phyloP scores from a whole-genome alignment of 129 eudicot species.

The Arctium minus region DNA sequence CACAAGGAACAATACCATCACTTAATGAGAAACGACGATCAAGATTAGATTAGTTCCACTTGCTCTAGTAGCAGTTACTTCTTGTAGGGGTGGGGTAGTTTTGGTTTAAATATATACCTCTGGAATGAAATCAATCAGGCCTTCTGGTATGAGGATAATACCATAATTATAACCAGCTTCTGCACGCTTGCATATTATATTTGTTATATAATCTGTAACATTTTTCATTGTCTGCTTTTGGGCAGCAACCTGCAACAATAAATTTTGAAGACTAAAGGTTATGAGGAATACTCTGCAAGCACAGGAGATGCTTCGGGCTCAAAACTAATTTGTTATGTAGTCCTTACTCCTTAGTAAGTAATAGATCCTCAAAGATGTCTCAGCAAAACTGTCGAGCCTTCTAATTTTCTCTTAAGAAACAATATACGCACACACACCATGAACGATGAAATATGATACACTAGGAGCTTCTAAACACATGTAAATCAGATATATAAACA shows the following conservation, averaged over 20 bases:
- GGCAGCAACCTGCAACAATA: constrained; percentile 71
- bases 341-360: background rate
- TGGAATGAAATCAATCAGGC: constrained; percentile 95
- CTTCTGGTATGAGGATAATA: constrained; percentile 90
- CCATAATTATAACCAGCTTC: constrained; percentile 87
- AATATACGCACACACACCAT: background rate
- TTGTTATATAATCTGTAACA: constrained; percentile 78
- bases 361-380: background rate
- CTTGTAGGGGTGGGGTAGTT: background rate
- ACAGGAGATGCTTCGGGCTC: background rate
- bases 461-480: background rate
- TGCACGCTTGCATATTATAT: constrained; percentile 82
- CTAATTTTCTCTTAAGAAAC: background rate
- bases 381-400: background rate
- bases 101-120: constrained; percentile 45
- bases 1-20: background rate
- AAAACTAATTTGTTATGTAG: background rate
- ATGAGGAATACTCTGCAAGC: background rate
- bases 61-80: background rate
- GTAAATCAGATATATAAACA: background rate
- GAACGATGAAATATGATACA: background rate
- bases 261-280: background rate
- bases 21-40: background rate
- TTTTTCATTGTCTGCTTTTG: constrained; percentile 72
- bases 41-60: background rate